phyloP scores from a whole-genome alignment of 2,329 filamentous ascomycete genomes.

The Fusarium euwallaceae region DNA sequence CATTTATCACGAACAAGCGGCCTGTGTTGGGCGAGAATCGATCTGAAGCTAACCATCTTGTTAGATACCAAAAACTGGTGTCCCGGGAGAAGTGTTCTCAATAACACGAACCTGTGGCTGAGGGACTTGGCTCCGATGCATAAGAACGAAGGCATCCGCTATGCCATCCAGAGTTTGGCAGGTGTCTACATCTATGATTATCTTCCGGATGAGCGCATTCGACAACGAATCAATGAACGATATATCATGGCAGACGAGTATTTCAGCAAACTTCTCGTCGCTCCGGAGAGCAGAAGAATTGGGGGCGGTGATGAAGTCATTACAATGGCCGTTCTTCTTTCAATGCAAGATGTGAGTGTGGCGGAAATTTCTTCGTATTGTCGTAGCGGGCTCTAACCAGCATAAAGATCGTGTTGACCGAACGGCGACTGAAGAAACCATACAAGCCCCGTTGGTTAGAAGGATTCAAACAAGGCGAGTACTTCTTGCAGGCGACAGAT shows the following conservation, averaged over 20 bases:
- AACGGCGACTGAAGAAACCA: conserved; percentile 52
- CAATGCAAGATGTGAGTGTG: conserved; percentile 56
- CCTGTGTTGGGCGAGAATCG: not conserved
- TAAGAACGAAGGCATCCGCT: conserved; percentile 50
- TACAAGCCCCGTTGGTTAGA: conserved; percentile 54
- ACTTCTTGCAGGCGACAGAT: conserved; percentile 53
- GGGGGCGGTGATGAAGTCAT: conserved; percentile 51
- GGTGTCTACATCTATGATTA: conserved; percentile 59
- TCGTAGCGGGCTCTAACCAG: conserved; percentile 5
- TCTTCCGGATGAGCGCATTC: conserved; percentile 49
- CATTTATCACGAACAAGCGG: not conserved
- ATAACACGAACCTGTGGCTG: conserved; percentile 56
- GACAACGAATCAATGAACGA: conserved; percentile 50
- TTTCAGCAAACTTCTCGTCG: conserved; percentile 47
- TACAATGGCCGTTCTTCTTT: conserved; percentile 54
- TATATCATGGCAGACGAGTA: conserved; percentile 50
- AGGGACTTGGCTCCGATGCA: conserved; percentile 57
- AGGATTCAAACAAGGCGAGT: conserved; percentile 53
- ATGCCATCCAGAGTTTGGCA: conserved; percentile 57
- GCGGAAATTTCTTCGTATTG: not conserved
- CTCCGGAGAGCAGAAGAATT: conserved; percentile 35
- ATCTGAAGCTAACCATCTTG: conserved; percentile 11
- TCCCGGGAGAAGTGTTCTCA: conserved; percentile 55
- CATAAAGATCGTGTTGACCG: conserved; percentile 52
- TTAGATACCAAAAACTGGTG: conserved; percentile 57